Evolutionary conservation across 768 basidiomycete species (phyloP), one percentile per base, ranked within the genome.

Genomic region (Antrodiella citrinella): DNA sequence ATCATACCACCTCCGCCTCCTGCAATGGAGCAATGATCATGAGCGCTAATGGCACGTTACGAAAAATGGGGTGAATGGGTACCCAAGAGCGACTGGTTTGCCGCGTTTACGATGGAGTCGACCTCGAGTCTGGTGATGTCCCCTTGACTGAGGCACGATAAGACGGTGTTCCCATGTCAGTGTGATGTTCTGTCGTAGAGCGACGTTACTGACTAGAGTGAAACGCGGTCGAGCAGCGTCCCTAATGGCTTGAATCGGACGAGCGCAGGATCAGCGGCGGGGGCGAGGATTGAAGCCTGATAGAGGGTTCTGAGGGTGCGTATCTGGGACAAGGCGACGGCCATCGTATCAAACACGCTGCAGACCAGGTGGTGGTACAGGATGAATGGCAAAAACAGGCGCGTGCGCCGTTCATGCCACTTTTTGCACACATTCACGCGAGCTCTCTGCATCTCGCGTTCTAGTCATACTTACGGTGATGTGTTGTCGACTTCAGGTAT

Each of bases 31-130:
- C 20, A 4, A 25, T 21, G 50, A 26, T 47, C 26, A 48, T 55
- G 44, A 51, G 5, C 49, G 22, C 18, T n/a, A n/a, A n/a, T n/a
- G n/a, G n/a, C n/a, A n/a, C n/a, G n/a, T n/a, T n/a, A n/a, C n/a
- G n/a, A 54, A 47, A 35, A 20, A 26, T 21, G 22, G 23, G 49
- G 35, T 39, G 13, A 39, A 48, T 3, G 26, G 63, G 49, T 39
- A 87, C 89, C 89, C 44, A 84, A 68, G 26, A 92, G 69, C 45
- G 76, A 76, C 43, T 71, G 71, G 59, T 91, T 91, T 4, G 89
- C 90, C 11, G 90, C 90, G 59, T 91, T 91, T 23, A 91, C 89
- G 49, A 91, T 83, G 0, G 79, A 69, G 61, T 90, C 88, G 10
- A 86, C 67, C 47, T 81, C 72, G 19, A 91, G 62, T 50, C 71